These are phyloP conservation scores for Acanthamoeba castellanii DNA, from an alignment of 208 protist genomes.

Conservation along the genomic window DNA sequence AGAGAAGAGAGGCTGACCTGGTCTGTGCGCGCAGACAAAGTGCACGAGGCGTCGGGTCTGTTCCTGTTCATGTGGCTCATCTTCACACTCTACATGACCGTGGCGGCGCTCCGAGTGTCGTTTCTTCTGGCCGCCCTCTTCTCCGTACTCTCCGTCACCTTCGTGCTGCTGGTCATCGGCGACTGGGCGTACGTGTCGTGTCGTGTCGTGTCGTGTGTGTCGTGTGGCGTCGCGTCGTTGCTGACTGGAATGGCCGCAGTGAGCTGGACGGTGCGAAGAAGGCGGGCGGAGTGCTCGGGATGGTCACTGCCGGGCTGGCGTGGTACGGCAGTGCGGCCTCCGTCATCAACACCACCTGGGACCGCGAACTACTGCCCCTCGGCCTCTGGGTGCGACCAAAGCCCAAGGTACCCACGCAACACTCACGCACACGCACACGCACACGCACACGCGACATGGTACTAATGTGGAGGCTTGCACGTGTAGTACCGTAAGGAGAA, in stretches of 20 bases:
- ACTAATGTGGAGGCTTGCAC: neutral
- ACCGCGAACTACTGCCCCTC: conserved; percentile 32
- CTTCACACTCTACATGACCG: conserved; percentile 70
- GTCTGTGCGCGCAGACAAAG: neutral
- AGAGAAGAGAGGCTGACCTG: neutral
- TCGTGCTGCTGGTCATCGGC: conserved; percentile 32
- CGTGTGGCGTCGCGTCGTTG: neutral
- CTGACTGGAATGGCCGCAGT: neutral
- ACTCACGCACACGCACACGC: neutral
- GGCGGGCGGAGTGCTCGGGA: conserved; percentile 33
- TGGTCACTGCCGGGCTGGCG: conserved; percentile 34
- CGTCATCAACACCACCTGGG: conserved; percentile 65
- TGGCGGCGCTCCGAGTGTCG: conserved; percentile 27
- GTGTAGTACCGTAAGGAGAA: conserved; percentile 22
- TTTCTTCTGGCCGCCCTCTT: conserved; percentile 31
- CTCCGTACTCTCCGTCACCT: conserved; percentile 56
- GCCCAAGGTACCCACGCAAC: conserved; percentile 21
- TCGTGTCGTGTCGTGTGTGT: neutral
- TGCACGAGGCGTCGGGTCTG: conserved; percentile 39
- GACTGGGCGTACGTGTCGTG: conserved; percentile 29
- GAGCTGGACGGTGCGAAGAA: neutral
- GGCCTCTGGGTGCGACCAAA: conserved; percentile 68
- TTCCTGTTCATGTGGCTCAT: conserved; percentile 71
- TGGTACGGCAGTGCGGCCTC: conserved; percentile 64
- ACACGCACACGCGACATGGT: neutral